Evolutionary conservation across 331 rosid species (phyloP), one percentile per base, ranked within the genome.

Genomic region (Ulmus americana): DNA sequence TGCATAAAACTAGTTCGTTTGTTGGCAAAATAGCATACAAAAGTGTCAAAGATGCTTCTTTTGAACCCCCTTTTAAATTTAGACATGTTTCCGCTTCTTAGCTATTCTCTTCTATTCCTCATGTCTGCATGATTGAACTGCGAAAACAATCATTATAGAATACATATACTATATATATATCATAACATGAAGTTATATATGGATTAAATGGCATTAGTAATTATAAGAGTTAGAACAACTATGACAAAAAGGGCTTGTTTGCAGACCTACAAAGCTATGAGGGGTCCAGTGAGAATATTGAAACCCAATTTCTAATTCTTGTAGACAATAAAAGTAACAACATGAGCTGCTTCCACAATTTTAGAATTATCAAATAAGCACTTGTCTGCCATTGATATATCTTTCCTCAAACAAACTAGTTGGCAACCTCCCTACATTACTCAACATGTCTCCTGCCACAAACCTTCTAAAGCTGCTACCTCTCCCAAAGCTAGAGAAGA

Each of bases 351-450:
- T 80, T 50, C 35, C 64, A 28, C 69, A 40, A 84, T 46, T 77
- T 66, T 68, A 73, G 73, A 51, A 74, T 84, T 68, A 81, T 81
- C 65, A 86, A 81, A 76, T 77, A 46, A 82, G 48, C 69, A 75
- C 13, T 70, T 91, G 97, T 88, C 96, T 84, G 88, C 95, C 96
- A 84, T 86, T 86, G 70, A 67, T 71, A 43, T 73, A 64, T 71
- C 90, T 77, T 91, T 79, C 72, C 77, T 80, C 73, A 70, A 79
- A 74, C 86, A 91, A 72, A 70, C 73, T 20, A 84, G 90, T 84
- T 91, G 95, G 79, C 96, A 81, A 2, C 62, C 63, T 78, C 88
- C 97, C 9, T 78, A 83, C 74, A 82, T 81, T 75, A 76, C 90
- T 91, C 82, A 81, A 80, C 87, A 62, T 88, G 97, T 88, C 88